phyloP scores from a whole-genome alignment of 768 basidiomycete species.

The Tremella fuciformis region DNA sequence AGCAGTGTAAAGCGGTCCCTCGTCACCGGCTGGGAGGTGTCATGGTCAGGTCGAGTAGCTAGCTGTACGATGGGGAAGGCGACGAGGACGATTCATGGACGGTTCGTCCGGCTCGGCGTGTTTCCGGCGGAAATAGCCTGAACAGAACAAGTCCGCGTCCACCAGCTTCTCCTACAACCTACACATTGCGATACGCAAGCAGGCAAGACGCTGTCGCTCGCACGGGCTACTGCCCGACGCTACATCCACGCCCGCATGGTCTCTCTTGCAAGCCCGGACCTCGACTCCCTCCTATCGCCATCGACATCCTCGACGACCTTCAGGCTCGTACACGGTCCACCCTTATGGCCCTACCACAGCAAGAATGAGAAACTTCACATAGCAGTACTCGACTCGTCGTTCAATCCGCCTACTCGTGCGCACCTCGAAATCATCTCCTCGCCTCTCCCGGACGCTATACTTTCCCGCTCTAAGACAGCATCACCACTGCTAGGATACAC shows the following conservation, averaged over 20 bases:
- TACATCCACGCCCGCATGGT: too few relatives aligned
- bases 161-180: too few relatives aligned
- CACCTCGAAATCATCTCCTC: conserved; percentile 66
- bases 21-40: neutral
- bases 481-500: conserved; percentile 57
- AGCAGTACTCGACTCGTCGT: conserved; percentile 83
- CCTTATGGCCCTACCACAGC: neutral
- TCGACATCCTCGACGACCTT: neutral
- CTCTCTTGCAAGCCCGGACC: too few relatives aligned
- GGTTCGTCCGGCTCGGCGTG: too few relatives aligned
- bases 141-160: too few relatives aligned
- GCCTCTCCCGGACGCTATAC: conserved; percentile 14
- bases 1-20: neutral
- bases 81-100: too few relatives aligned
- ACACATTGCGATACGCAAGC: too few relatives aligned
- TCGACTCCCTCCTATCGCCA: neutral
- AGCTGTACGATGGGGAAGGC: too few relatives aligned
- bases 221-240: too few relatives aligned
- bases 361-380: conserved; percentile 53
- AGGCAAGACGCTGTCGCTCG: too few relatives aligned
- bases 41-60: neutral
- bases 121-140: too few relatives aligned
- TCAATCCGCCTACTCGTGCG: conserved; percentile 85
- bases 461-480: neutral
- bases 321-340: neutral